Base-by-base conservation (phyloP, 2,329 filamentous ascomycete species). In the Colletotrichum sp. region DNA sequence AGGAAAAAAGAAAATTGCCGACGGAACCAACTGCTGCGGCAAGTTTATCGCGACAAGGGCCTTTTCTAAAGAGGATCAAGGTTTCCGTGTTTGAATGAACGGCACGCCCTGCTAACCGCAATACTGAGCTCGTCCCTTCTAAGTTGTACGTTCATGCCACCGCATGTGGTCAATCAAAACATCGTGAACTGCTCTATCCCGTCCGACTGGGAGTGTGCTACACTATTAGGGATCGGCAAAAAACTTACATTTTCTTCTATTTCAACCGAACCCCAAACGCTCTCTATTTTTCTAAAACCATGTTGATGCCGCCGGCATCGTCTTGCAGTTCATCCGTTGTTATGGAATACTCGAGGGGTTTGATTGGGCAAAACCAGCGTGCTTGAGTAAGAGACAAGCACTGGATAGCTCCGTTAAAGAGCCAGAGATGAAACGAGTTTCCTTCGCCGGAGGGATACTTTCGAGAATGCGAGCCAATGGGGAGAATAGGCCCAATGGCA, bases 231-330 rank as follows among this genome's bases (percentile, higher is more conserved):
- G 43, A 5, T 52, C n/a, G 10, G 43, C 43, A 13, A 5, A 5
- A 48, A 52, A 21, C 12, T 52, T 13, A 52, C 43, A 52, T 52
- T 52, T 52, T 52, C n/a, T 24, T 52, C 43, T 24, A 21, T 21
- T 52, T 52, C 43, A 7, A 52, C 43, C n/a, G 43, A 52, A 52
- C n/a, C 43, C 10, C n/a, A 21, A 52, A 7, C 6, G 0, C n/a
- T 21, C 0, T 3, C 0, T 13, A 13, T 13, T 52, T 2, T 21
- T 2, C 43, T 1, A 0, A 52, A 21, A 21, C n/a, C n/a, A 52
- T 52, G 10, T 13, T 6, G 6, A 21, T 52, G 6, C 43, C 43
- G 2, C n/a, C n/a, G 43, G n/a, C 10, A 13, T 52, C 7, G 43
- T 13, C 3, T 1, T 4, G 10, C 43, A 52, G 43, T 52, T 52